phyloP scores from a whole-genome alignment of 2,329 filamentous ascomycete species.

The Aspergillus vadensis region DNA sequence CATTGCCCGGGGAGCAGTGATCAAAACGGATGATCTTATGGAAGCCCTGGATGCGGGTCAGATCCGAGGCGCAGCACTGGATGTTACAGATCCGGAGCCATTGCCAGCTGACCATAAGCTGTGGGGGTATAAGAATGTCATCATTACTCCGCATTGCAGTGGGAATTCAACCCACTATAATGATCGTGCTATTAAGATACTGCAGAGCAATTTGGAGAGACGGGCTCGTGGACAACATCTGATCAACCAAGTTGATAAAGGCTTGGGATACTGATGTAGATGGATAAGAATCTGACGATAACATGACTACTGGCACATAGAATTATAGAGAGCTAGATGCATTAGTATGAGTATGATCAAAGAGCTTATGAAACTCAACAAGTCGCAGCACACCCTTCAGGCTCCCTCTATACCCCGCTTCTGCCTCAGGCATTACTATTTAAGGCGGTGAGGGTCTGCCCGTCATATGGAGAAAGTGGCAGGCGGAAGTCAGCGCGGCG shows the following conservation, averaged over 20 bases:
- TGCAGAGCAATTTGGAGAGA: neutral
- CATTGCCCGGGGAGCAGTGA: neutral
- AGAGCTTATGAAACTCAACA: too few species aligned
- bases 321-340: too few species aligned
- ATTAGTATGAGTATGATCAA: too few species aligned
- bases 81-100: conserved; percentile 5
- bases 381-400: too few species aligned
- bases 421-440: too few species aligned
- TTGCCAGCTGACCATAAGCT: neutral
- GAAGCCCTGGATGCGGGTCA: neutral
- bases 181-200: neutral
- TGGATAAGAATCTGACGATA: neutral
- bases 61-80: conserved; percentile 4
- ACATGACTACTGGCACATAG: too few species aligned
- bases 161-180: conserved; percentile 7
- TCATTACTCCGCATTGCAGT: conserved; percentile 9
- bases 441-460: too few species aligned
- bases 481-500: too few species aligned
- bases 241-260: neutral
- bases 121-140: conserved; percentile 5
- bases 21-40: conserved; percentile 3
- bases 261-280: conserved; percentile 4
- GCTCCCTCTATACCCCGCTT: too few species aligned
- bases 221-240: neutral
- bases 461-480: too few species aligned